Evolutionary conservation across 495 filamentous ascomycete species (phyloP), one percentile per base, ranked within the genome.

Genomic region (Hypoxylon fragiforme): DNA sequence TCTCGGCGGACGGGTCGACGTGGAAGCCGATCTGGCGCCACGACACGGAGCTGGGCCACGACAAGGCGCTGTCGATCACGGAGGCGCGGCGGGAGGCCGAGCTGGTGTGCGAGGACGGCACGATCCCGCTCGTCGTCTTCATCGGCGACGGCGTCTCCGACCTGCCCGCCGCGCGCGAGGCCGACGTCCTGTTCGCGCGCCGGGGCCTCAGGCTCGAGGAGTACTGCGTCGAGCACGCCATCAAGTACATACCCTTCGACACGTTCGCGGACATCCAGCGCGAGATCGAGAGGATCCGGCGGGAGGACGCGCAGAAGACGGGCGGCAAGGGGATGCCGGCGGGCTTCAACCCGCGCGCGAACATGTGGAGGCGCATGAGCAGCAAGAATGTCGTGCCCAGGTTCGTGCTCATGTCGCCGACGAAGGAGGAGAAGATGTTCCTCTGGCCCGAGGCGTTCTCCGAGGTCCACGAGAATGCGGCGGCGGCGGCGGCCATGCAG

Each of bases 81-180:
- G 83, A 87, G 54, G 84, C 78, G 38, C 77, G 84, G 4, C 64
- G 60, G 8, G 66, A 74, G 30, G 85, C 84, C 0, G 72, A 77
- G 28, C 66, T 79, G 5, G 68, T 74, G 39, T 78, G 76, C 43
- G 76, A 77, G 1, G 80, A 87, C 26, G 82, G 79, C 41, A 81
- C 84, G 11, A 80, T 87, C 36, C 88, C 87, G 5, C 75, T 86
- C 1, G 84, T 90, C 50, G 73, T 90, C 32, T 91, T 90, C 66
- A 88, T 90, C 56, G 87, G 88, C 42, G 88, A 90, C 67, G 88
- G 88, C 1, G 85, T 91, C 12, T 88, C 85, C 5, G 87, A 90
- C 60, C 80, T 90, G 6, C 78, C 87, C 0, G 87, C 87, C 12
- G 85, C 87, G 0, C 76, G 83, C 26, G 80, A 91, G 55, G 87